Evolutionary conservation across 202 grass and related monocot genomes (phyloP).

Genomic region (Carex arenaria): DNA sequence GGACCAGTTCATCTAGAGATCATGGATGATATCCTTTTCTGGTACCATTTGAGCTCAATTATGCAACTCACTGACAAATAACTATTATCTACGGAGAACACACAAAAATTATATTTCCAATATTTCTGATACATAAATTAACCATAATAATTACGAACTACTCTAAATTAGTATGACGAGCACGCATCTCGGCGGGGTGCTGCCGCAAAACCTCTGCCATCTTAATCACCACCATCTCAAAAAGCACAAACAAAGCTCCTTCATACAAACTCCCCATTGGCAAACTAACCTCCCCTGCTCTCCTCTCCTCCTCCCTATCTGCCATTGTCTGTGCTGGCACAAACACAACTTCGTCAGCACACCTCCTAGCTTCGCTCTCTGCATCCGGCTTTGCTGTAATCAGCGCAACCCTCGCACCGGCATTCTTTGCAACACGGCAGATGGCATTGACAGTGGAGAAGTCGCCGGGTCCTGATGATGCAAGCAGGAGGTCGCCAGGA

Average conservation of each 20-base stretch:
- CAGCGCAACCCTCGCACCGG: slow-evolving; percentile 51
- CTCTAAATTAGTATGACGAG: slow-evolving; percentile 82
- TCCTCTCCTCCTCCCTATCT: slow-evolving; percentile 29
- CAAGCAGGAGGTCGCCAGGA: slow-evolving; percentile 53
- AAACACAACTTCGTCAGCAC: slow-evolving; percentile 48
- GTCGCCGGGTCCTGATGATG: slow-evolving; percentile 57
- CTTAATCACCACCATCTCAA: slow-evolving; percentile 79
- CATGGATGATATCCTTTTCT: neutral
- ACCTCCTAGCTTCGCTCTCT: slow-evolving; percentile 29
- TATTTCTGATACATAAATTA: neutral
- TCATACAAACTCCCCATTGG: slow-evolving; percentile 97
- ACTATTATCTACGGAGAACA: neutral
- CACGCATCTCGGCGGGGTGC: slow-evolving; percentile 46
- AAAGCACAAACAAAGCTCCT: slow-evolving; percentile 77
- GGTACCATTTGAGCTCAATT: neutral
- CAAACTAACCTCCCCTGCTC: slow-evolving; percentile 35
- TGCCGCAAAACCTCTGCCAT: slow-evolving; percentile 44
- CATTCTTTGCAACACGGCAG: slow-evolving; percentile 39
- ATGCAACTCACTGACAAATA: neutral
- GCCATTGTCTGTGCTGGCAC: slow-evolving; percentile 86
- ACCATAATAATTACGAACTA: neutral
- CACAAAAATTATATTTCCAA: neutral
- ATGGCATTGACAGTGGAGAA: slow-evolving; percentile 87
- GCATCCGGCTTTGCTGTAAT: slow-evolving; percentile 46
- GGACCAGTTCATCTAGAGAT: neutral